Evolutionary conservation across 2,329 filamentous ascomycete genomes (phyloP).

Genomic region (Coleophoma cylindrospora): DNA sequence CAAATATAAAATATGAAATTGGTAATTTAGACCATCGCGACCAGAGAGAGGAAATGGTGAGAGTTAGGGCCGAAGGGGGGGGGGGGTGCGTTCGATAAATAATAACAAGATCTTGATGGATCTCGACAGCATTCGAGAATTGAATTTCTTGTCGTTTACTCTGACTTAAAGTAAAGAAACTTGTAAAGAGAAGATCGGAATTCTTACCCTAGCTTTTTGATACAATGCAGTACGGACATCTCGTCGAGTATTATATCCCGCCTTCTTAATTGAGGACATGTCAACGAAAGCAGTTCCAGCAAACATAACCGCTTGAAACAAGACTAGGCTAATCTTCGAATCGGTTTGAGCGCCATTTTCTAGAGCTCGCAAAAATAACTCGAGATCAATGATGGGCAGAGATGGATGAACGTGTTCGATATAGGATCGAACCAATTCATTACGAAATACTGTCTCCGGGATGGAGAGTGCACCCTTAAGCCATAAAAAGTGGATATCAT

Average conservation of each 20-base stretch:
- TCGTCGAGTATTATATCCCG: conserved; percentile 72
- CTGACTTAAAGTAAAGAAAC: too few species aligned
- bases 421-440: conserved; percentile 74
- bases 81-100: too few species aligned
- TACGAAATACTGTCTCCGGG: conserved; percentile 64
- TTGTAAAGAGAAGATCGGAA: background rate
- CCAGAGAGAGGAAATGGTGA: too few species aligned
- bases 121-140: too few species aligned
- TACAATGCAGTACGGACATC: conserved; percentile 81
- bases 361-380: conserved; percentile 49
- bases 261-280: conserved; percentile 66
- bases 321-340: conserved; percentile 71
- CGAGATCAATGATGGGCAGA: conserved; percentile 75
- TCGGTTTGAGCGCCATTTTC: conserved; percentile 60
- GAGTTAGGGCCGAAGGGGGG: too few species aligned
- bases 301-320: conserved; percentile 94
- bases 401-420: conserved; percentile 86
- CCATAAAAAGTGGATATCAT: conserved; percentile 57
- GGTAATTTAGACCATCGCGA: too few species aligned
- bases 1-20: too few species aligned
- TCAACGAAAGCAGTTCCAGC: conserved; percentile 81
- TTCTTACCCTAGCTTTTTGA: conserved; percentile 58
- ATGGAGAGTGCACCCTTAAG: conserved; percentile 78
- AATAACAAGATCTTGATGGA: too few species aligned
- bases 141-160: too few species aligned